These are phyloP conservation scores for Capsicum pubescens DNA, from an alignment of 257 asterid species.

Conservation along the genomic window DNA sequence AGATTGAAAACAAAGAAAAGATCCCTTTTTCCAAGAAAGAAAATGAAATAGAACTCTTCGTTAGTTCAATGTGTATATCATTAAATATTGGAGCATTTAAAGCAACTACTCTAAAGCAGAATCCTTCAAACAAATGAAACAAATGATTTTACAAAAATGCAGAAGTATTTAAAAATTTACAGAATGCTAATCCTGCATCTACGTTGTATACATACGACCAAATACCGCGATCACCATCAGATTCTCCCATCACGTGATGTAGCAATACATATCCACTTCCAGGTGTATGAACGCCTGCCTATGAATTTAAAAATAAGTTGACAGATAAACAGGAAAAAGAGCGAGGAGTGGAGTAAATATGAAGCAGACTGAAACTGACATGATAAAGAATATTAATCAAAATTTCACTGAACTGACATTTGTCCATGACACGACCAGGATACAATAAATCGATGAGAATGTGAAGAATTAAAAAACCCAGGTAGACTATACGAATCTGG, in stretches of 20 bases:
- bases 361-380: not conserved
- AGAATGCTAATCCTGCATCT: conserved; percentile 8
- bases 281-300: conserved; percentile 92
- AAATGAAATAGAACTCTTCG: not conserved
- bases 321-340: not conserved
- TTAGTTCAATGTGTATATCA: not conserved
- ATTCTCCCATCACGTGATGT: conserved; percentile 98
- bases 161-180: not conserved
- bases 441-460: conserved; percentile 4
- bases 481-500: not conserved
- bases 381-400: not conserved
- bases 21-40: not conserved
- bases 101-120: not conserved
- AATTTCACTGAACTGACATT: not conserved
- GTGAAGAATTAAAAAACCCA: not conserved
- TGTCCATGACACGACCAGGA: not conserved
- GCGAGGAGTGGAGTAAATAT: conserved; percentile 7
- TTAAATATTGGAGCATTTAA: not conserved
- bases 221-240: conserved; percentile 91
- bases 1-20: conserved; percentile 13
- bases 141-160: conserved; percentile 1
- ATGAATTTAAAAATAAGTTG: conserved; percentile 20
- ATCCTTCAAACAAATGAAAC: conserved; percentile 16
- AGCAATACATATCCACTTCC: conserved; percentile 98
- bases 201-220: conserved; percentile 84